Evolutionary conservation across 1,139 yeast species (phyloP), one percentile per base, ranked within the genome.

Genomic region (Sugiyamaella grinbergsii): DNA sequence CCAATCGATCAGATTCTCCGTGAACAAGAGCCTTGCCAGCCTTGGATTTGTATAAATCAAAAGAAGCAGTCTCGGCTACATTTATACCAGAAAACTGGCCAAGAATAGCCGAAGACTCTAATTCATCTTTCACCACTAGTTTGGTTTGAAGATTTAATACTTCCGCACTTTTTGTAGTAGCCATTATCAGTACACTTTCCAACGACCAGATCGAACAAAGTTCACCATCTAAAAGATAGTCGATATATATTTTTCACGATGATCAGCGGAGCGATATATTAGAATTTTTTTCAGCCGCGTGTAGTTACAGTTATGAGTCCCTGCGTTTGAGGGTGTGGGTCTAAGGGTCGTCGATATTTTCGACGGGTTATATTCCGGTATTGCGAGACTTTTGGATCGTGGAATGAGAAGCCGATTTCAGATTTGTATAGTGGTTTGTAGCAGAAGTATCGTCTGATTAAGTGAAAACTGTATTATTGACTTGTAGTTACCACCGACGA

Each of bases 1-100:
- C 91, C 53, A 91, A 73, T 28, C 79, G 77, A 2, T 78, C 81
- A 57, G 79, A 81, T 67, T 90, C 95, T 36, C 96, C 98, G 64
- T 88, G 96, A 46, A 88, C 62, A 28, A 85, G 68, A 50, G 68
- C 71, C 40, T 73, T 71, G 6, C 67, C 65, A 11, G 71, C 66
- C 50, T 72, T 72, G 61, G 80, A 80, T 62, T 79, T 78, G 68
- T 79, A 87, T 34, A 88, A 71, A 36, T 83, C 81, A 62, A 91
- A 86, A 36, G 71, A 68, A 5, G 87, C 79, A 16, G 77, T 74
- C 11, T 71, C 67, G 31, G 94, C 84, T 10, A 84, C 78, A 18
- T 76, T 70, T 47, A 86, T 74, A 3, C 96, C 96, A 62, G 86
- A 86, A 73, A 89, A 85, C 62, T 87, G 85, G 7, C 72, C 71